Percentiles rank a stretch among this genome's conserved stretches.
Evolutionary conservation across 257 asterid species (phyloP).

Genomic region (Penstemon davidsonii): DNA sequence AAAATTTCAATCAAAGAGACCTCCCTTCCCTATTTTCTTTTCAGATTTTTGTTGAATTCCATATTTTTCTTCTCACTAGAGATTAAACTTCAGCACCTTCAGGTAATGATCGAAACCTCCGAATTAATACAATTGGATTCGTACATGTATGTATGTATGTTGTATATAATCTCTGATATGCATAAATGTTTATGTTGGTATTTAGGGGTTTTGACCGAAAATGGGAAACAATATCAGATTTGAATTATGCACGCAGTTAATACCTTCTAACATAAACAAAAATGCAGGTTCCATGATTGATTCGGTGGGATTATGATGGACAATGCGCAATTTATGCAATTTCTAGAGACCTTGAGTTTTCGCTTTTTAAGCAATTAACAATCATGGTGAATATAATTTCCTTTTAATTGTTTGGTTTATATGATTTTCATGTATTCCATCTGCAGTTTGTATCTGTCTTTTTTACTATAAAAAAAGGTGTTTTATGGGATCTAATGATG

Average conservation of each 20-base stretch:
- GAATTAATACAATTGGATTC: background rate
- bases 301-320: conserved; percentile 27
- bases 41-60: background rate
- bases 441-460: conserved; percentile 4
- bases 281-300: conserved; percentile 36
- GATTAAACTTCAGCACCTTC: conserved; percentile 19
- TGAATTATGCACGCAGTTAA: conserved; percentile 5
- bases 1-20: background rate
- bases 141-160: background rate
- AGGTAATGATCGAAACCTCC: conserved; percentile 22
- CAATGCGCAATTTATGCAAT: conserved; percentile 23
- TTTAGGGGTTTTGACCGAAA: conserved; percentile 11
- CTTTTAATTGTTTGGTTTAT: background rate
- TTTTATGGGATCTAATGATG: conserved; percentile 1
- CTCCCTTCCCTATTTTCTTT: conserved; percentile 7
- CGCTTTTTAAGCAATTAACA: background rate
- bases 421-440: conserved; percentile 11
- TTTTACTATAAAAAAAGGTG: background rate
- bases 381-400: conserved; percentile 16
- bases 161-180: background rate
- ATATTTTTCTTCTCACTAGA: background rate
- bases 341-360: conserved; percentile 25
- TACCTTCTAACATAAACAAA: background rate
- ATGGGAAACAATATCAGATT: background rate
- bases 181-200: conserved; percentile 1